These are phyloP conservation scores for Chrysoporthe puriensis DNA, from an alignment of 2,329 filamentous ascomycete species.

Conservation along the genomic window DNA sequence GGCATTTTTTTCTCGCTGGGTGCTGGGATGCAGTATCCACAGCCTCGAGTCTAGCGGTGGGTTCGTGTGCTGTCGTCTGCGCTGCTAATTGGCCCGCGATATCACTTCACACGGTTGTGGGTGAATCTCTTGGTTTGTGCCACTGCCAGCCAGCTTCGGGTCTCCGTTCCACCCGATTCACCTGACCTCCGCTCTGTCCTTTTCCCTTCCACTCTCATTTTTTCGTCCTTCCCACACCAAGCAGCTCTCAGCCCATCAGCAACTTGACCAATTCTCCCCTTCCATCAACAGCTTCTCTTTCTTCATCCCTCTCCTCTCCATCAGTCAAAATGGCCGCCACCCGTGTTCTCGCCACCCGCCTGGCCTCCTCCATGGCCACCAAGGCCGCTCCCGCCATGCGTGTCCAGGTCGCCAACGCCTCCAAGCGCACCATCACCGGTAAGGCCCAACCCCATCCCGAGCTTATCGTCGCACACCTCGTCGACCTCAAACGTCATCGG, in stretches of 20 bases:
- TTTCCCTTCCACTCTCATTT: constrained; percentile 36
- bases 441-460: constrained; percentile 42
- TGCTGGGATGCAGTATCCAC: constrained; percentile 34
- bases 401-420: constrained; percentile 63
- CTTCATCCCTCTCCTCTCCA: constrained; percentile 48
- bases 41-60: constrained; percentile 30
- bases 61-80: constrained; percentile 31
- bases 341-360: constrained; percentile 77
- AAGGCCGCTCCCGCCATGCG: constrained; percentile 78
- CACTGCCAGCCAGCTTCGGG: constrained; percentile 30
- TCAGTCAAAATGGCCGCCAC: constrained; percentile 77
- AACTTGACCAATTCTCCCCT: constrained; percentile 35
- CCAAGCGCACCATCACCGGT: constrained; percentile 79
- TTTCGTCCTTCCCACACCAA: constrained; percentile 29
- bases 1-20: constrained; percentile 33
- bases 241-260: constrained; percentile 34
- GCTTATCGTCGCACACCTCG: constrained; percentile 28
- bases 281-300: constrained; percentile 48
- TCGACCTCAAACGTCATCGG: constrained; percentile 29
- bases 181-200: constrained; percentile 34
- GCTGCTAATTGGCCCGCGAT: constrained; percentile 37
- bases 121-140: constrained; percentile 30
- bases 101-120: constrained; percentile 31
- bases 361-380: constrained; percentile 76
- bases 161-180: constrained; percentile 30